These are phyloP conservation scores for Amylostereum chailletii DNA, from an alignment of 1,284 basidiomycete species.

Conservation along the genomic window DNA sequence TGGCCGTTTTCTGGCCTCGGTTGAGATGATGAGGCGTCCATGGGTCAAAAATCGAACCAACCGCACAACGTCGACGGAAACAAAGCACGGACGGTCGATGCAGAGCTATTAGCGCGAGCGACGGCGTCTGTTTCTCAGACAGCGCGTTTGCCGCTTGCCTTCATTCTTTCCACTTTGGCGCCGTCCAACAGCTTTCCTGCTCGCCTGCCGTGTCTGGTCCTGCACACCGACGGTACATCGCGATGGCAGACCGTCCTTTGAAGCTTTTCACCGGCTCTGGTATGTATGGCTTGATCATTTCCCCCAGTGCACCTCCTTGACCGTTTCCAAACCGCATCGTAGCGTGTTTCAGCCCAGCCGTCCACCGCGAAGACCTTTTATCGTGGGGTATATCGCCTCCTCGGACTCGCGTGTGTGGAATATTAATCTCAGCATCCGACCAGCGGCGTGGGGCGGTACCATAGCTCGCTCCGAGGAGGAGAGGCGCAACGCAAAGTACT, in stretches of 20 bases:
- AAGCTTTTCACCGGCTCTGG: conserved; percentile 4
- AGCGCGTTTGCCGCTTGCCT: not conserved
- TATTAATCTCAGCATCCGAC: not conserved
- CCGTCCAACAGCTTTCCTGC: not conserved
- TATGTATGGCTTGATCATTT: not conserved
- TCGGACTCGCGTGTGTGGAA: not conserved
- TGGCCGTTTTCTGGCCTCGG: conserved; percentile 1
- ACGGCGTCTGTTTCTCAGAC: not conserved
- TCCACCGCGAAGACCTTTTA: not conserved
- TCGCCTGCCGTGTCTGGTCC: not conserved
- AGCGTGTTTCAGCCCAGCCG: conserved; percentile 11
- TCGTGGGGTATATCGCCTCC: conserved; percentile 5
- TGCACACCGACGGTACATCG: not conserved
- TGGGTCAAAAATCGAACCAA: not conserved
- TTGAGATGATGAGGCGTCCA: conserved; percentile 5
- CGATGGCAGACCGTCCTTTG: not conserved
- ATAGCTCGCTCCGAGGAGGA: conserved; percentile 8
- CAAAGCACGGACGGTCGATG: not conserved
- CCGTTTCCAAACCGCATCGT: not conserved
- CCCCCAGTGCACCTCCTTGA: not conserved
- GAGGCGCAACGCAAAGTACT: conserved; percentile 5
- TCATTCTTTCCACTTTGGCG: not conserved
- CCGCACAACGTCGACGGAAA: not conserved
- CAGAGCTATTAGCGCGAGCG: not conserved
- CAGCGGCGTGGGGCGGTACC: conserved; percentile 6